A percentile compares a stretch with the other conserved stretches of the same genome.
Conservation (phyloP, 306 rosid genomes). For the Ormosia emarginata region DNA sequence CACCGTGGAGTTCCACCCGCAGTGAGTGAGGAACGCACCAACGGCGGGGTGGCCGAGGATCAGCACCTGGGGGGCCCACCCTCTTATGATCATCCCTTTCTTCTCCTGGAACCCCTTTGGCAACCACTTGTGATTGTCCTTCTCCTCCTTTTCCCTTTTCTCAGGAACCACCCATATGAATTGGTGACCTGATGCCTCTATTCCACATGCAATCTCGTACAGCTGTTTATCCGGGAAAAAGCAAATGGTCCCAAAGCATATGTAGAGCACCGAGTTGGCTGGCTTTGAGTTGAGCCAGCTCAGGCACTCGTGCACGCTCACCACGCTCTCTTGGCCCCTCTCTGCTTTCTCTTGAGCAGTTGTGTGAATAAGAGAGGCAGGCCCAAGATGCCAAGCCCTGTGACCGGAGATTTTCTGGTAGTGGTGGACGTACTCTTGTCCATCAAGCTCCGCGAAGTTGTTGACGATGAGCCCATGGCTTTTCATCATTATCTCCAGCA, state of each 20-base stretch:
- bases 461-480: constrained; percentile 35
- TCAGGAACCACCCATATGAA: constrained; percentile 31
- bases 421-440: constrained; percentile 9
- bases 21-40: constrained; percentile 14
- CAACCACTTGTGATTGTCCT: constrained; percentile 7
- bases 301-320: not conserved
- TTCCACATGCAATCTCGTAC: constrained; percentile 18
- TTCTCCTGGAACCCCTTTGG: constrained; percentile 8
- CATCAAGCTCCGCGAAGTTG: constrained; percentile 27
- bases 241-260: constrained; percentile 19
- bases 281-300: constrained; percentile 21
- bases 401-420: constrained; percentile 9
- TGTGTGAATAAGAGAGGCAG: not conserved
- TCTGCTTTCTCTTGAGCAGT: constrained; percentile 5
- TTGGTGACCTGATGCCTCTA: not conserved
- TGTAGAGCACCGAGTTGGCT: constrained; percentile 18
- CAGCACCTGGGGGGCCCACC: constrained; percentile 29
- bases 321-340: constrained; percentile 5
- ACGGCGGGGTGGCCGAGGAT: not conserved
- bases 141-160: constrained; percentile 14
- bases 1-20: constrained; percentile 25
- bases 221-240: constrained; percentile 14
- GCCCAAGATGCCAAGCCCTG: constrained; percentile 37
- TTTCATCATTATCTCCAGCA: not conserved
- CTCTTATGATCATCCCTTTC: constrained; percentile 14